Conservation (phyloP, 148 eudicot species). For the Chenopodium album region DNA sequence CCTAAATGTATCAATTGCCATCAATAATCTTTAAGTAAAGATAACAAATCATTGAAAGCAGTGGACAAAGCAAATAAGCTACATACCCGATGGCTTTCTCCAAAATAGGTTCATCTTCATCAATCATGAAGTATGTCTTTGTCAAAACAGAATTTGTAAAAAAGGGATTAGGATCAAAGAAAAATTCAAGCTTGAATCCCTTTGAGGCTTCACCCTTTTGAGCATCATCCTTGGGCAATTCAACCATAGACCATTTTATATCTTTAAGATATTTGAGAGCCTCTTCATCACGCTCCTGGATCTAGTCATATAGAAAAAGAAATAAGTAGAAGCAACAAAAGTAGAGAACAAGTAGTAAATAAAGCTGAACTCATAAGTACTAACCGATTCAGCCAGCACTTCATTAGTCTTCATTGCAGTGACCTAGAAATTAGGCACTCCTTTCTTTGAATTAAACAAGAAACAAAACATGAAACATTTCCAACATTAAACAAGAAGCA, state of each 20-base stretch:
- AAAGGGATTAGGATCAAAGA: conserved; percentile 68
- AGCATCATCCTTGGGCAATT: conserved; percentile 16
- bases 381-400: conserved; percentile 47
- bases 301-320: conserved; percentile 37
- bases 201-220: conserved; percentile 43
- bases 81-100: conserved; percentile 88
- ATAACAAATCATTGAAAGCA: background rate
- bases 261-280: conserved; percentile 77
- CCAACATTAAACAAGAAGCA: background rate
- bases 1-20: conserved; percentile 31
- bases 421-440: conserved; percentile 69
- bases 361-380: conserved; percentile 42
- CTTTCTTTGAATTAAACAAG: conserved; percentile 44
- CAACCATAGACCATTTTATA: conserved; percentile 71
- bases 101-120: conserved; percentile 80
- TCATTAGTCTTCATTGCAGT: conserved; percentile 62
- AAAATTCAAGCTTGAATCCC: conserved; percentile 92
- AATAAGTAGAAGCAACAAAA: background rate
- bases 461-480: background rate
- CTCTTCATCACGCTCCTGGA: conserved; percentile 72
- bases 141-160: conserved; percentile 66
- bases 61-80: background rate
- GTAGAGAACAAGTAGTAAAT: conserved; percentile 47
- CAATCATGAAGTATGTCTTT: conserved; percentile 70
- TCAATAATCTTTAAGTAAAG: background rate